These are phyloP conservation scores for Phytophthora hybrid DNA, from an alignment of 352 stramenopile species.

Conservation along the genomic window DNA sequence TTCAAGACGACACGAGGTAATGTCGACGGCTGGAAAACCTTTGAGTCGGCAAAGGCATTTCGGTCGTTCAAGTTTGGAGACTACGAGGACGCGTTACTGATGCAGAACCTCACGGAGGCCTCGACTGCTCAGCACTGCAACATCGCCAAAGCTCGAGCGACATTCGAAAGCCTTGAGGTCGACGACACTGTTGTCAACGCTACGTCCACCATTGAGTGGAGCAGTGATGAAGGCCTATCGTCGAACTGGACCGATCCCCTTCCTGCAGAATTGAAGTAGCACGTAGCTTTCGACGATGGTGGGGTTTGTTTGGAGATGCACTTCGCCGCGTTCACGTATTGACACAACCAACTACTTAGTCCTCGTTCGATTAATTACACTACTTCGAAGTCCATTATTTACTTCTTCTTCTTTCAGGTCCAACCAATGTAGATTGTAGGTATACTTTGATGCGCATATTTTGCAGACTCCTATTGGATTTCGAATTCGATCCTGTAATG, in stretches of 20 bases:
- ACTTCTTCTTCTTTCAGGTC: no score
- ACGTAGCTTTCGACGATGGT: neutral
- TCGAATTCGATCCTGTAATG: no score
- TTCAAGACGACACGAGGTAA: conserved; percentile 2
- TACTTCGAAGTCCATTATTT: no score
- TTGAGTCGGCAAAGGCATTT: neutral
- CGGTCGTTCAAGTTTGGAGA: neutral
- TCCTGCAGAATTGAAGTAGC: neutral
- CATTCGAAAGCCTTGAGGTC: neutral
- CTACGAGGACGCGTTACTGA: neutral
- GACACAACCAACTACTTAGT: no score
- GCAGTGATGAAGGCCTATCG: neutral
- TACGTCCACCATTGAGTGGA: neutral
- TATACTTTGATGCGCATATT: no score
- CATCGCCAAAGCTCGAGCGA: neutral
- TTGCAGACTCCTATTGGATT: no score
- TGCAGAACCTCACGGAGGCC: neutral
- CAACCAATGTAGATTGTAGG: no score
- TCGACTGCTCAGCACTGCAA: neutral
- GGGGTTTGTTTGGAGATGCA: neutral
- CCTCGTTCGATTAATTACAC: no score
- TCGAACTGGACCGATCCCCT: conserved; percentile 4
- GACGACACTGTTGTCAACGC: neutral
- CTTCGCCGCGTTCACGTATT: no score
- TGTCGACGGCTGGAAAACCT: conserved; percentile 3